Conservation (phyloP, 1,284 basidiomycete genomes). For the Bjerkandera adusta region DNA sequence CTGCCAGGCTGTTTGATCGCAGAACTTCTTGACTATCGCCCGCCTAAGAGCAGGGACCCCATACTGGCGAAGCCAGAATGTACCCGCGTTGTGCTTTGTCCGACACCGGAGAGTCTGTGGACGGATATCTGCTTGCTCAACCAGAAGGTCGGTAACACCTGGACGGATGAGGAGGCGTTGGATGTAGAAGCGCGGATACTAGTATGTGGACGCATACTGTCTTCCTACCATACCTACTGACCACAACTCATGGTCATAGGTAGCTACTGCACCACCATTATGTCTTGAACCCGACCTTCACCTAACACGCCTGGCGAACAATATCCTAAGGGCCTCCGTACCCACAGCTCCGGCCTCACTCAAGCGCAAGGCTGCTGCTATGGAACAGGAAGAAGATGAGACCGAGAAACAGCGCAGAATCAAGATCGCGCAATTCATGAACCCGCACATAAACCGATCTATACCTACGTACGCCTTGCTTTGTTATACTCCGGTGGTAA, state of each 20-base stretch:
- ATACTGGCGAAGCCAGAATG: conserved; percentile 53
- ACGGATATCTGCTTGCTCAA: conserved; percentile 72
- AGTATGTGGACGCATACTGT: conserved; percentile 54
- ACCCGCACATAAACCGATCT: conserved; percentile 41
- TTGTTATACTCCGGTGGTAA: too few relatives aligned
- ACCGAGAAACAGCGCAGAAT: conserved; percentile 62
- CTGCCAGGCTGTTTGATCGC: conserved; percentile 74
- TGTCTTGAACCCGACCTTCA: conserved; percentile 76
- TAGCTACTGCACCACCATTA: conserved; percentile 67
- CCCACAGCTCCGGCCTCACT: conserved; percentile 67
- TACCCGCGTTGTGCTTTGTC: conserved; percentile 70
- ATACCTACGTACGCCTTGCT: conserved; percentile 17
- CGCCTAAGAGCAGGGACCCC: conserved; percentile 50
- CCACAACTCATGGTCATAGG: conserved; percentile 47
- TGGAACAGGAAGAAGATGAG: conserved; percentile 71
- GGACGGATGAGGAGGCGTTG: conserved; percentile 68
- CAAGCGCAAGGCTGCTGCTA: conserved; percentile 69
- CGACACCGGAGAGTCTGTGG: conserved; percentile 73
- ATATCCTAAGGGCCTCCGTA: conserved; percentile 63
- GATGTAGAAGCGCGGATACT: conserved; percentile 70
- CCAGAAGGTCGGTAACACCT: conserved; percentile 49
- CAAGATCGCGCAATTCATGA: conserved; percentile 78
- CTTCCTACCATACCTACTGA: neutral
- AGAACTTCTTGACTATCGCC: conserved; percentile 72
- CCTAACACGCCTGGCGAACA: conserved; percentile 70